Evolutionary conservation across 2,329 filamentous ascomycete genomes (phyloP), one percentile per base, ranked within the genome.

Genomic region (Cercospora nicotianae): DNA sequence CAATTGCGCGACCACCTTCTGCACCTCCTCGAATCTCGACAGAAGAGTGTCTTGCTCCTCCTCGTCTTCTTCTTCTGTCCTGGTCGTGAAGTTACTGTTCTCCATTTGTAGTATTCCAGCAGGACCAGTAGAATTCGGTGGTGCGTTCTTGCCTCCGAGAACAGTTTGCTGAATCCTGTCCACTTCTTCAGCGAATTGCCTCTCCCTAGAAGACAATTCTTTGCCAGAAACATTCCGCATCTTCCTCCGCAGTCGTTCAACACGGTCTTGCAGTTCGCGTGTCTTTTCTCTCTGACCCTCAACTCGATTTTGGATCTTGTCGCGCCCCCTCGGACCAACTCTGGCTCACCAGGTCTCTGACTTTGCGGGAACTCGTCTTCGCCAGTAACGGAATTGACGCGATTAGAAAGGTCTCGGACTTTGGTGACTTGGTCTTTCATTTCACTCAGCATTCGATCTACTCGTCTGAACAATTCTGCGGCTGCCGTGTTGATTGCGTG

Each of bases 381-480:
- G 3, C 87, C 87, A 5, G 86, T 87, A 67, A 92, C 87, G 48
- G 83, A 83, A 70, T 93, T 90, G 31, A 93, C 87, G 72, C 87
- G 87, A 45, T 83, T 81, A 75, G 87, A 87, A 48, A 92, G 85
- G 73, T 90, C 87, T 64, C 87, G 87, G 30, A 87, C 89, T 72
- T 89, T 88, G 69, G 81, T 81, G 26, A 93, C 85, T 76, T 94
- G 91, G 69, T 89, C 86, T 70, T 82, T 83, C 51, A 93, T 83
- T 75, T 93, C 90, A 18, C 83, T 81, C 73, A 90, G 88, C 28
- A 94, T 83, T 57, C 87, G 84, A 72, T 90, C 86, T 69, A 90
- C 92, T 64, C 89, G 85, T 28, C 89, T 84, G 80, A 93, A 94
- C 5, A 94, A 82, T 73, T 93, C 90, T 1, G 90, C 87, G 0